Evolutionary conservation across 106 monocot species (phyloP), one percentile per base, ranked within the genome.

Genomic region (Posidonia australis): DNA sequence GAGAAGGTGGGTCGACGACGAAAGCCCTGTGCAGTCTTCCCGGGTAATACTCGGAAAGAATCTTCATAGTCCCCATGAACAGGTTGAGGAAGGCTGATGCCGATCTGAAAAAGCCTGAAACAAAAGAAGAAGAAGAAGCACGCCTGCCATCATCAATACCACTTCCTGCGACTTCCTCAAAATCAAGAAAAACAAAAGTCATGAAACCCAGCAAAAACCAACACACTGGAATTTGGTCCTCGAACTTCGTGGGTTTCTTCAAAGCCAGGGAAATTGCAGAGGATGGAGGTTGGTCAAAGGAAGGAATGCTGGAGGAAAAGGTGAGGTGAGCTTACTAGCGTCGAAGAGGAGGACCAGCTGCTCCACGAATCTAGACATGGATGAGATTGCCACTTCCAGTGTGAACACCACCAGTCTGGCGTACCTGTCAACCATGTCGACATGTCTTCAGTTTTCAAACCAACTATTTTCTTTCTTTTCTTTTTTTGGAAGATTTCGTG

Each of bases 361-460:
- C 60, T 90, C 90, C 23, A 87, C 84, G 24, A 79, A 85, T 69
- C 82, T 80, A 7, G 87, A 75, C 90, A 90, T 87, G 71, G 79
- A 74, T 13, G 77, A 70, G 54, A 98, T 68, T 10, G 96, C 87
- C 54, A 98, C 96, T 58, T 98, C 96, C 62, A 98, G 54, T 13
- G 96, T 98, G 77, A 98, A 98, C n/a, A 81, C 96, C 68, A 90
- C 47, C 72, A 98, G 72, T 1, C 96, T 80, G 26, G 82, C 66
- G 53, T 69, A 90, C 32, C 94, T 96, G 26, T 17, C 27, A 1
- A 28, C 16, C 16, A 58, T 29, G 0, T 22, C 9, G 24, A 49
- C 49, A 20, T 53, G 9, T 21, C 10, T 20, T 10, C 19, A 12
- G 12, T 22, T 21, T 24, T 53, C 22, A 12, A 23, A 53, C 23